Evolutionary conservation across 2,329 filamentous ascomycete species (phyloP).

Genomic region (Lasiodiplodia hormozganensis): DNA sequence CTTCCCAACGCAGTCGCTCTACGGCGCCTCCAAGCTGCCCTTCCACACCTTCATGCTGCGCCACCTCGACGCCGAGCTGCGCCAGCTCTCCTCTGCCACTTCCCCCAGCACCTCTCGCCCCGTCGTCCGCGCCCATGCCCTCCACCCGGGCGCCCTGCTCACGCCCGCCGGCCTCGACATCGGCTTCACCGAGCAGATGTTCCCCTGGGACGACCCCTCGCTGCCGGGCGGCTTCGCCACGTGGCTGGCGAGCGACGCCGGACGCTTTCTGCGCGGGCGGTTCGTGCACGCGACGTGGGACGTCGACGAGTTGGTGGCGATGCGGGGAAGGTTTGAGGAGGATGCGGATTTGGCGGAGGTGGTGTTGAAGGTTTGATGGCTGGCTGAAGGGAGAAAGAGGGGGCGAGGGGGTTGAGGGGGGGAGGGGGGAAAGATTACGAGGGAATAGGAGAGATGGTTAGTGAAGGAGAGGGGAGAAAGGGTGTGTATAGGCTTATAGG

Average conservation of each 20-base stretch:
- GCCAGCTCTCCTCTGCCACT: background rate
- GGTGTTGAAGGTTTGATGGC: background rate
- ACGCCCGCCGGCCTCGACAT: background rate
- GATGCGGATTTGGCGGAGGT: background rate
- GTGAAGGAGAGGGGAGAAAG: background rate
- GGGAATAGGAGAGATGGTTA: background rate
- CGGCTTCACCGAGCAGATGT: background rate
- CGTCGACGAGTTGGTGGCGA: constrained; percentile 37
- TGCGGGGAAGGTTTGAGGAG: background rate
- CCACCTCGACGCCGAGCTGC: constrained; percentile 27
- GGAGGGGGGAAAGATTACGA: background rate
- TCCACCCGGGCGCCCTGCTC: background rate
- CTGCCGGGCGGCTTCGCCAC: constrained; percentile 35
- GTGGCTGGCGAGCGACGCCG: constrained; percentile 41
- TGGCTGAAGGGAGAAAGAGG: no score
- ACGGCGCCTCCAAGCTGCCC: constrained; percentile 28
- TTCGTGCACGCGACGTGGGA: constrained; percentile 41
- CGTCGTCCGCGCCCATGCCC: constrained; percentile 5
- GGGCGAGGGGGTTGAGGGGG: background rate
- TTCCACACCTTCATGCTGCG: constrained; percentile 18
- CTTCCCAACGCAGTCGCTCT: constrained; percentile 24
- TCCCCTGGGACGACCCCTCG: constrained; percentile 4
- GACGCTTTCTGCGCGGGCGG: constrained; percentile 31
- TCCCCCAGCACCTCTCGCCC: no score
- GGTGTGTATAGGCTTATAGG: no score